Base-by-base conservation (phyloP, 768 basidiomycete species). In the Hydnum rufescens region DNA sequence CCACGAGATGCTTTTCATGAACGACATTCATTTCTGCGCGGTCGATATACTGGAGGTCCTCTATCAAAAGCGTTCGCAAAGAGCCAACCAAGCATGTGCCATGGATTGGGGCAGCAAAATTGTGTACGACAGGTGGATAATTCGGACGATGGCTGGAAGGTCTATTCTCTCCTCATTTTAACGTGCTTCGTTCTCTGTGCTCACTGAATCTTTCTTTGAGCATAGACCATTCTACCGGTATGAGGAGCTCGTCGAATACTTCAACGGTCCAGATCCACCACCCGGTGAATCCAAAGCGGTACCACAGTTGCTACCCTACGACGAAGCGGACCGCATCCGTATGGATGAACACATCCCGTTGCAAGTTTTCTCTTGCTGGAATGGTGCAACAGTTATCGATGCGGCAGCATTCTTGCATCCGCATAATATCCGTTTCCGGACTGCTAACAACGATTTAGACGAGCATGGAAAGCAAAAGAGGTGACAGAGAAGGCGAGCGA, bases 361-460 rank as follows among this genome's bases (percentile, higher is more conserved):
- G 30, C 70, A 71, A 56, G 70, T 71, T 8, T 70, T 71, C 61
- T 70, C 69, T 1, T 71, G 70, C 63, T 71, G 70, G 70, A 71
- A 71, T 59, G 70, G 70, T 49, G 66, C 70, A 57, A 67, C 68
- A 49, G 63, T 70, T n/a, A 61, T 71, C 29, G 68, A 70, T 50
- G 68, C 70, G 1, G 68, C 67, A 13, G 70, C 69, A 3, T 65
- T 71, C 61, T 70, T 70, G 34, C 8, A 8, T 19, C 34, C 34
- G 19, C 34, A 39, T 19, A 39, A 39, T 19, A 39, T 39, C 57
- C 62, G 62, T 53, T 69, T 70, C 66, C 60, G 69, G 42, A 70
- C 69, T 67, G 68, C 70, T n/a, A 63, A 66, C 49, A 54, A 70
- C 25, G 61, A 39, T 19, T 39, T 8, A 8, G 34, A 39, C 34